Evolutionary conservation across 2,329 filamentous ascomycete species (phyloP), one percentile per base, ranked within the genome.

Genomic region (Rachicladosporium sp.): DNA sequence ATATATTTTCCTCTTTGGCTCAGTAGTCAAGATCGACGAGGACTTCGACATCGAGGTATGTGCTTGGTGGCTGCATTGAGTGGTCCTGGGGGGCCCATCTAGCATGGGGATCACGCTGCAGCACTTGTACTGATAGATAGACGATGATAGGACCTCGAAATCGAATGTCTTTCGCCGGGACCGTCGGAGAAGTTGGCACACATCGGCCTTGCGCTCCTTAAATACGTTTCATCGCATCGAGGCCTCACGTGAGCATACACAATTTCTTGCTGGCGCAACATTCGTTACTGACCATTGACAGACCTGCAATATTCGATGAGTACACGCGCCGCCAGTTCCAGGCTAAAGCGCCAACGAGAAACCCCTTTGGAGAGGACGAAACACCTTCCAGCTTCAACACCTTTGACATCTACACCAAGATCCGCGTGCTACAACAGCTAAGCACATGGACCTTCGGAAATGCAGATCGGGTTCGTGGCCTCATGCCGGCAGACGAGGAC

Each of bases 141-240:
- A 32, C 43, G 37, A 35, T 44, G 9, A 41, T 56, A 96, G 91
- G 82, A 89, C 46, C 70, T 96, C 31, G 91, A 96, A 66, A 73
- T 73, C 35, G 88, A 94, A 66, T 94, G 87, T 56, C 68, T 96
- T 29, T 88, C 84, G 56, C 80, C 81, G 11, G 64, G 65, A n/a
- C 69, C 77, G 23, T 93, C 88, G 1, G 73, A 76, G 33, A 73
- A 80, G 47, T 70, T 98, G 11, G 68, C 81, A 44, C 77, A 89
- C 41, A 85, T 96, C 51, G 89, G 86, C 29, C 72, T 98, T 34
- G 78, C 82, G 40, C 70, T 96, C 12, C 76, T 96, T 43, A 95
- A 95, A 71, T 87, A 82, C 57, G 80, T 95, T 36, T 95, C 91
- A 27, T 94, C 88, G 44, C 87, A 95, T 66, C 81, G 88, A 47